Conservation (phyloP, 495 filamentous ascomycete species). For the Baudoinia panamericana region DNA sequence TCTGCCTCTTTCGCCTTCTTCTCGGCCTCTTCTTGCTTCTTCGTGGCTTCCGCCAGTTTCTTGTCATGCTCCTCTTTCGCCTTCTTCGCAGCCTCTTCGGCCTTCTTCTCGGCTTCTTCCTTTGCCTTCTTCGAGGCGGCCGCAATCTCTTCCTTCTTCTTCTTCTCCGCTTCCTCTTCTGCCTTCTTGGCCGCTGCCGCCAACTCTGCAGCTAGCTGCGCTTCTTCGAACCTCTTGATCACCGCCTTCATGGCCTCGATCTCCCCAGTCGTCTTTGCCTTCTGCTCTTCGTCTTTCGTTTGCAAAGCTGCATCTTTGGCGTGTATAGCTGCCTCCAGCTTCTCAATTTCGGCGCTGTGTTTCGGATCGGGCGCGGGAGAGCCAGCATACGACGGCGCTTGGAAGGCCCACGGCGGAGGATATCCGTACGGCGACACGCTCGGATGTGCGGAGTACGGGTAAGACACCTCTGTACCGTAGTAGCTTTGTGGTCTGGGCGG, state of each 20-base stretch:
- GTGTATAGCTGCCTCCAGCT: background rate
- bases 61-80: slow-evolving; percentile 28
- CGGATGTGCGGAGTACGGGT: slow-evolving; percentile 11
- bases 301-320: slow-evolving; percentile 7
- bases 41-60: slow-evolving; percentile 25
- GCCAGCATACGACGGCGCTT: slow-evolving; percentile 1
- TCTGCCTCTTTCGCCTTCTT: slow-evolving; percentile 40
- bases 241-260: slow-evolving; percentile 25
- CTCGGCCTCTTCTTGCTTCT: slow-evolving; percentile 36
- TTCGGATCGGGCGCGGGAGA: slow-evolving; percentile 8
- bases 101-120: slow-evolving; percentile 20
- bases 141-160: slow-evolving; percentile 19
- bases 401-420: slow-evolving; percentile 8
- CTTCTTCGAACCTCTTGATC: slow-evolving; percentile 27
- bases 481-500: too few relatives aligned
- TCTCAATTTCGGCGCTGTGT: slow-evolving; percentile 2
- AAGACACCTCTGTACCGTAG: slow-evolving; percentile 18
- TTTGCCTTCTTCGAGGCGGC: slow-evolving; percentile 18
- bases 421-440: slow-evolving; percentile 15
- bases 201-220: slow-evolving; percentile 24
- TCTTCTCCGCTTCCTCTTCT: slow-evolving; percentile 22
- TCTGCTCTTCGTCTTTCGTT: slow-evolving; percentile 12
- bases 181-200: slow-evolving; percentile 25
- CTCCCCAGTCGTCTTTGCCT: slow-evolving; percentile 21
- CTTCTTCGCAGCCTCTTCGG: slow-evolving; percentile 20